Base-by-base conservation (phyloP, 768 basidiomycete species). In the Suillus luteus region DNA sequence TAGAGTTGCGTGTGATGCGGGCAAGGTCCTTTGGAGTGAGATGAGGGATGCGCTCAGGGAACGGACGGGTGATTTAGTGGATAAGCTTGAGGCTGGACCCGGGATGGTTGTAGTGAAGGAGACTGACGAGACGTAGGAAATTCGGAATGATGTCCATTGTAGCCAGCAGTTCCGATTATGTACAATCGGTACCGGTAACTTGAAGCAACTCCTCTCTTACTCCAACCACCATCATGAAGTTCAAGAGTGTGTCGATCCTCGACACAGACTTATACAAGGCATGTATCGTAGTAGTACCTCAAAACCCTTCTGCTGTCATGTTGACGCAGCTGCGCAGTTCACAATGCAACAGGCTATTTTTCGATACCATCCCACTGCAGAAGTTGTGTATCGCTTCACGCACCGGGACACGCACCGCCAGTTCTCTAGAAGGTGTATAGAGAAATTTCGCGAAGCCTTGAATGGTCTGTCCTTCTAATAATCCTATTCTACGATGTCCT, bases 201-300 rank as follows among this genome's bases (percentile, higher is more conserved):
- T 49, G 48, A 49, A 27, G n/a, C 15, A 17, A 15, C 24, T 2
- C 44, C 7, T 27, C 15, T 49, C 9, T 24, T 14, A 40, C 22
- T 27, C 15, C 10, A 27, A 6, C 38, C 24, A 58, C 41, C 22
- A 27, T 41, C 40, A 58, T 58, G 27, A 44, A 65, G 22, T 58
- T 58, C 40, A 58, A 58, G 24, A 15, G 41, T 24, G 40, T 33
- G 35, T 95, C 93, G 17, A 80, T 98, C 59, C 83, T 98, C 52
- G 96, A 98, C 75, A 95, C 95, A 0, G 96, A 98, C 75, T 78
- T 96, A 37, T 98, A 98, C 86, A 99, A 96, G 85, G 94, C 89
- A 60, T 52, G 64, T 38, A 38, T n/a, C 33, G 19, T 12, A 54
- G 31, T 33, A 33, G 19, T 31, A 33, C 27, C 31, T 19, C 52